These are phyloP conservation scores for Leucoagaricus sp. DNA, from an alignment of 1,284 basidiomycete species.

Conservation along the genomic window DNA sequence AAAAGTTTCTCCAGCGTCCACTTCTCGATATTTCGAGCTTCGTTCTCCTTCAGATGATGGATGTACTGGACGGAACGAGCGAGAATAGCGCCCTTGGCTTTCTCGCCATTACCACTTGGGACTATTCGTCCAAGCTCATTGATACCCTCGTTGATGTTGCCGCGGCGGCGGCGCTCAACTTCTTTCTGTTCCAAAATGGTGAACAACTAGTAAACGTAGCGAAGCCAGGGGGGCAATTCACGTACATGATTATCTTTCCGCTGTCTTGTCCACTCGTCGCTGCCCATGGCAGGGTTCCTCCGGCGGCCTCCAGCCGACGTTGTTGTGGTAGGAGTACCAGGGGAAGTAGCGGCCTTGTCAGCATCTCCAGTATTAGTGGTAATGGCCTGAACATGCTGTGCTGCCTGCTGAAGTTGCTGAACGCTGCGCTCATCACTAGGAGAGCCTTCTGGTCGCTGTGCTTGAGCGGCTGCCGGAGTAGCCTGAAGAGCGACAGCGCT, in stretches of 20 bases:
- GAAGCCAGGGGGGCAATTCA: constrained; percentile 19
- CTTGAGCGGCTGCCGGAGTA: constrained; percentile 30
- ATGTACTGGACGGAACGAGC: constrained; percentile 87
- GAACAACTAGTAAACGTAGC: constrained; percentile 2
- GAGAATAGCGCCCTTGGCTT: constrained; percentile 87
- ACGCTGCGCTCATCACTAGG: constrained; percentile 19
- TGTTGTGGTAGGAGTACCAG: constrained; percentile 15
- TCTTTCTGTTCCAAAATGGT: constrained; percentile 82
- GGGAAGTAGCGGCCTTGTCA: constrained; percentile 17
- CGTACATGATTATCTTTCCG: constrained; percentile 85
- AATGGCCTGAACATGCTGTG: constrained; percentile 35
- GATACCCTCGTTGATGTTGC: constrained; percentile 96
- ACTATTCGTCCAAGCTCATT: constrained; percentile 89
- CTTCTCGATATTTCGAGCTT: constrained; percentile 88
- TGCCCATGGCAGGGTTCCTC: constrained; percentile 59
- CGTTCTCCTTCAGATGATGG: constrained; percentile 87
- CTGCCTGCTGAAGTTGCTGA: constrained; percentile 32
- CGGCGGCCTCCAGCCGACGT: constrained; percentile 40
- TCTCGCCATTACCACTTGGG: constrained; percentile 85
- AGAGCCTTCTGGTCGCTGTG: constrained; percentile 24
- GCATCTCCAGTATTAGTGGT: constrained; percentile 27
- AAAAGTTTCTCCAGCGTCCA: constrained; percentile 93
- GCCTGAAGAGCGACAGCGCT: constrained; percentile 51
- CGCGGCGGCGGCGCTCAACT: constrained; percentile 90
- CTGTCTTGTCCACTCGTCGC: constrained; percentile 80